Conservation (phyloP, 1,139 yeast genomes). For the Saccharomyces hybrid region DNA sequence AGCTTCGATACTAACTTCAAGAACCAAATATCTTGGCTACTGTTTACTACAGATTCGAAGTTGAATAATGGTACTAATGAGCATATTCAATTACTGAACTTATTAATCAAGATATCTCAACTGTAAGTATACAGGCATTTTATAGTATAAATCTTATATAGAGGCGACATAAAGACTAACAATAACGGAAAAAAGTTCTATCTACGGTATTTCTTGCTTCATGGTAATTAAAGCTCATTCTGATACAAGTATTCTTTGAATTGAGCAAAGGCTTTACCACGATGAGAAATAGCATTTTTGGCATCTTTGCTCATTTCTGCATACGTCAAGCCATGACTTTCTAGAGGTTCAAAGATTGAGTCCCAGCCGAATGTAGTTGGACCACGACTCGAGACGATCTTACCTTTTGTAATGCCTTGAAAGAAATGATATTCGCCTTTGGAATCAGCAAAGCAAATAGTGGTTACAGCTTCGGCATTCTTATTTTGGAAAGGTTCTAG, state of each 20-base stretch:
- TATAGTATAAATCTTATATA: background rate
- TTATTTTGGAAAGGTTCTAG: constrained; percentile 75
- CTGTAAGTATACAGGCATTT: constrained; percentile 6
- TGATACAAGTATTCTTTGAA: constrained; percentile 50
- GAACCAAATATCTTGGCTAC: constrained; percentile 51
- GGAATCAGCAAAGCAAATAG: constrained; percentile 85
- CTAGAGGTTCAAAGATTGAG: constrained; percentile 71
- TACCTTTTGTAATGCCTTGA: constrained; percentile 79
- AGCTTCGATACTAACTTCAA: constrained; percentile 48
- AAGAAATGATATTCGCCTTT: constrained; percentile 72
- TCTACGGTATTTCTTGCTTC: background rate
- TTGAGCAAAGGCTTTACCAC: constrained; percentile 73
- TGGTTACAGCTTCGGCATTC: constrained; percentile 80
- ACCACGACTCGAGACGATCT: constrained; percentile 66
- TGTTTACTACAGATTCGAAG: constrained; percentile 70
- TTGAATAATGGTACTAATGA: constrained; percentile 87
- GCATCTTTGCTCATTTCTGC: constrained; percentile 81
- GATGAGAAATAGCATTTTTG: constrained; percentile 79
- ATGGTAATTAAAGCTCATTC: background rate
- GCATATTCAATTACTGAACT: constrained; percentile 70
- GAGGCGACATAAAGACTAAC: background rate
- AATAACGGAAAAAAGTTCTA: constrained; percentile 4
- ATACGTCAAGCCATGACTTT: constrained; percentile 49
- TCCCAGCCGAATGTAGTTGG: constrained; percentile 91
- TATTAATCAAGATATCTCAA: constrained; percentile 51